A percentile compares a stretch with the other conserved stretches of the same genome.
phyloP scores from a whole-genome alignment of 2,329 filamentous ascomycete species.

The Diaporthe capsici region DNA sequence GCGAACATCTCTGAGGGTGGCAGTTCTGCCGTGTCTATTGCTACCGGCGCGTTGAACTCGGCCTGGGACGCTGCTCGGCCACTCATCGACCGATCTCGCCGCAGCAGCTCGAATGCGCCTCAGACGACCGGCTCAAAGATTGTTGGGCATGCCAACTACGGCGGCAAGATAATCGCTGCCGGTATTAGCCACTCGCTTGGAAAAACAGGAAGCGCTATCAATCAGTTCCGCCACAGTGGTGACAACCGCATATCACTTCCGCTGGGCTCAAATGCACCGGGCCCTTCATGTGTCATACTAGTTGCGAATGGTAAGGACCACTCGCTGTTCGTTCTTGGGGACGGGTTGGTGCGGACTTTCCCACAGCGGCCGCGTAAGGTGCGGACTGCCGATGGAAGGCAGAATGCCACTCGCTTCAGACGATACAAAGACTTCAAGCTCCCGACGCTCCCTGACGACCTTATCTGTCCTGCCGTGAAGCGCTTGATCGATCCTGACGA shows the following conservation, averaged over 20 bases:
- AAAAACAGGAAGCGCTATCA: slow-evolving; percentile 79
- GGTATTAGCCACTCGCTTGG: slow-evolving; percentile 82
- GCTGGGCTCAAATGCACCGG: slow-evolving; percentile 65
- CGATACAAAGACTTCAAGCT: slow-evolving; percentile 78
- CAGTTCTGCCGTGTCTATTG: slow-evolving; percentile 74
- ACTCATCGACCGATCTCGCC: slow-evolving; percentile 68
- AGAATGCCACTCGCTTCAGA: slow-evolving; percentile 66
- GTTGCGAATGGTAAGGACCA: slow-evolving; percentile 73
- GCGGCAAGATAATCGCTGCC: slow-evolving; percentile 79
- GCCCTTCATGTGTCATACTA: slow-evolving; percentile 75
- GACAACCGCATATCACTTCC: slow-evolving; percentile 83
- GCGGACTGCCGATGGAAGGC: slow-evolving; percentile 66
- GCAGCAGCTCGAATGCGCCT: slow-evolving; percentile 57
- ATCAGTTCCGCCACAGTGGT: slow-evolving; percentile 79
- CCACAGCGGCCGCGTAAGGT: slow-evolving; percentile 69
- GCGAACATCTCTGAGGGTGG: slow-evolving; percentile 64
- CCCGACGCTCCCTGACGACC: slow-evolving; percentile 72
- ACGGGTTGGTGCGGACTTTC: slow-evolving; percentile 77
- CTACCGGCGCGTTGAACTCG: slow-evolving; percentile 78
- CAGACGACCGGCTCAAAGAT: slow-evolving; percentile 61
- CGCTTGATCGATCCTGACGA: slow-evolving; percentile 71
- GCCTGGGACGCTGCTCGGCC: slow-evolving; percentile 78
- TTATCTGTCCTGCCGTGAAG: slow-evolving; percentile 69
- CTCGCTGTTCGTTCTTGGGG: slow-evolving; percentile 74
- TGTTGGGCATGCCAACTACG: slow-evolving; percentile 76